Percentiles rank a stretch among this genome's conserved stretches.
phyloP scores from a whole-genome alignment of 2,329 filamentous ascomycete genomes.

The Chaetomiaceae sp. region DNA sequence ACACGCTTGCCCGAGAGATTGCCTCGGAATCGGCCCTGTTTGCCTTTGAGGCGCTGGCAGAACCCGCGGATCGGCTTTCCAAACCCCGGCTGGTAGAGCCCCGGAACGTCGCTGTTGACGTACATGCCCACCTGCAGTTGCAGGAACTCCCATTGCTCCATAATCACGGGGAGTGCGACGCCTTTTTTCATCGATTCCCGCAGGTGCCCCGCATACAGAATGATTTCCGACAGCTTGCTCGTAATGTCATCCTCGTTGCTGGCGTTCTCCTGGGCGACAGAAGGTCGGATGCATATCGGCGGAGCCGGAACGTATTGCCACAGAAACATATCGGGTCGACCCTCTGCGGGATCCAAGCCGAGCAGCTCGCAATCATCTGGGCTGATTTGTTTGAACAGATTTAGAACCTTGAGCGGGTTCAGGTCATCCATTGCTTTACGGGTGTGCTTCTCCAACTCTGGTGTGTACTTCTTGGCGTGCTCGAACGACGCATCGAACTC shows the following conservation, averaged over 20 bases:
- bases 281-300: conserved; percentile 88
- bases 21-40: conserved; percentile 93
- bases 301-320: conserved; percentile 96
- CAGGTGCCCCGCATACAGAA: conserved; percentile 85
- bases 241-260: conserved; percentile 97
- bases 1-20: conserved; percentile 98
- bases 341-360: conserved; percentile 78
- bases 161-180: conserved; percentile 78
- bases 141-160: conserved; percentile 98
- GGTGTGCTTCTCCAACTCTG: conserved; percentile 83
- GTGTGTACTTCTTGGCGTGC: conserved; percentile 68
- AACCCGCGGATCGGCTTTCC: conserved; percentile 89
- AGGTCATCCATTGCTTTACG: conserved; percentile 92
- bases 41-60: conserved; percentile 91
- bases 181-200: conserved; percentile 76
- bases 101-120: conserved; percentile 93
- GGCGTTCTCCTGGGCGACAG: conserved; percentile 84
- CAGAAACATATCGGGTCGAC: conserved; percentile 90
- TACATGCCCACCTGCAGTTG: conserved; percentile 96
- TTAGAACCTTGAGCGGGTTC: conserved; percentile 80
- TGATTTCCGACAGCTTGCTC: conserved; percentile 92
- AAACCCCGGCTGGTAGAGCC: conserved; percentile 79
- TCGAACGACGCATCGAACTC: conserved; percentile 81
- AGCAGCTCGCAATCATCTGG: conserved; percentile 84
- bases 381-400: conserved; percentile 83